Evolutionary conservation across 805 yeast genomes (phyloP), one percentile per base, ranked within the genome.

Genomic region (Candida coquimbonensis): DNA sequence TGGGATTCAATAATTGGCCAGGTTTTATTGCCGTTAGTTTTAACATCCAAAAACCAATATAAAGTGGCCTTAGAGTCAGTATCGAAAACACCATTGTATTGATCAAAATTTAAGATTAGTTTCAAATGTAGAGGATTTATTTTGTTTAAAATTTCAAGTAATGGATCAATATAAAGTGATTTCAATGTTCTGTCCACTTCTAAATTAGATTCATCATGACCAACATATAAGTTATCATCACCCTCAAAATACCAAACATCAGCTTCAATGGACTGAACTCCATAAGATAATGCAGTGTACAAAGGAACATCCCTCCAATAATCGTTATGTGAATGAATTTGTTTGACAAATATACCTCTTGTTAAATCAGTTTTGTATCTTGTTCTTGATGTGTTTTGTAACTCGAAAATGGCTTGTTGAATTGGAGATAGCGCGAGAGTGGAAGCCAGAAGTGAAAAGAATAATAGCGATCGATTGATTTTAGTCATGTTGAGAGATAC

Each of bases 271-370:
- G 84, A 76, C 42, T 71, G 70, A 26, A 75, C 74, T 7, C 88
- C 89, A 36, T 56, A 53, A 2, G 66, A 60, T 12, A 72, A 58
- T 0, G 87, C 88, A 45, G 80, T 81, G 44, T 72, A 69, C 5
- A 83, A 63, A 1, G 88, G 87, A 12, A 69, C 60, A 13, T 63
- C 59, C 53, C 88, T 65, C 86, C 87, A 81, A 61, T 82, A 83
- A 60, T 83, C 88, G 55, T 83, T 83, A 59, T 83, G 90, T 1
- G 87, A 79, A 57, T 83, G 89, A 36, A 81, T 67, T 36, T 69
- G 67, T 39, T 61, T 59, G 39, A 59, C 57, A 39, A 56, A 56
- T 40, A 57, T 49, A 45, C 56, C 37, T 26, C 55, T 48, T 27
- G 61, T 57, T 36, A 51, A 43, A 39, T 55, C 60, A 8, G 56